A percentile compares a stretch with the other conserved stretches of the same genome.
phyloP scores from a whole-genome alignment of 495 filamentous ascomycete genomes.

The Sphaerosporella brunnea region DNA sequence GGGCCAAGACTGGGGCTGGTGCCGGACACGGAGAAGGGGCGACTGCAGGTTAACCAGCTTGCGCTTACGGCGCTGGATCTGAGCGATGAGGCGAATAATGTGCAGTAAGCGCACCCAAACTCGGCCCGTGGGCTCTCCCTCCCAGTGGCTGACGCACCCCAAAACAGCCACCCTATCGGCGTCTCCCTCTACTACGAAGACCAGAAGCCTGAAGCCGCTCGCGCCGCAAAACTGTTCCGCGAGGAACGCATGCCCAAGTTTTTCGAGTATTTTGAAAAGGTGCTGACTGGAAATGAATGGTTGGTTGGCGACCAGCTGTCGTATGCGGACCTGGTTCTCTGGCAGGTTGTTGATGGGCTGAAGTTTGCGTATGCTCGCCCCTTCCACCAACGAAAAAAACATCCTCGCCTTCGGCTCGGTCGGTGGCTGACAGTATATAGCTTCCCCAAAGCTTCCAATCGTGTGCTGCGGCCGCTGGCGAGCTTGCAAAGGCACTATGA shows the following conservation, averaged over 20 bases:
- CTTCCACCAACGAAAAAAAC: too few relatives aligned
- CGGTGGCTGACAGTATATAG: not conserved
- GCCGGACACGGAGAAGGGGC: constrained; percentile 27
- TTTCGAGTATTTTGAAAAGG: constrained; percentile 44
- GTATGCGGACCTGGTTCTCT: constrained; percentile 52
- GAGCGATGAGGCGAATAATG: constrained; percentile 47
- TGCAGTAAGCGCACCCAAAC: constrained; percentile 28
- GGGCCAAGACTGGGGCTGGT: not conserved
- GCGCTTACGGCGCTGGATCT: constrained; percentile 51
- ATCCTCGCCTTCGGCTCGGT: too few relatives aligned
- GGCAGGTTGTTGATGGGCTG: constrained; percentile 39
- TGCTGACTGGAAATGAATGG: constrained; percentile 37
- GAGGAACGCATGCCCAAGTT: constrained; percentile 46
- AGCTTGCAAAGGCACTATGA: constrained; percentile 39
- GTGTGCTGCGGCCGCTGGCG: constrained; percentile 33
- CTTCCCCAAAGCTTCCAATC: constrained; percentile 42
- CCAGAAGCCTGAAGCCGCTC: constrained; percentile 42
- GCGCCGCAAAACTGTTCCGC: constrained; percentile 35
- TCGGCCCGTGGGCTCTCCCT: not conserved
- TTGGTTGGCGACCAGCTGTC: constrained; percentile 41
- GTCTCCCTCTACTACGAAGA: constrained; percentile 43
- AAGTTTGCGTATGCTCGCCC: constrained; percentile 30
- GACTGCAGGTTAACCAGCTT: constrained; percentile 38
- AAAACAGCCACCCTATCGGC: constrained; percentile 39
- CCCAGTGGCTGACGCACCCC: not conserved